Base-by-base conservation (phyloP, 1,284 basidiomycete genomes). In the Tylopilus sp. region DNA sequence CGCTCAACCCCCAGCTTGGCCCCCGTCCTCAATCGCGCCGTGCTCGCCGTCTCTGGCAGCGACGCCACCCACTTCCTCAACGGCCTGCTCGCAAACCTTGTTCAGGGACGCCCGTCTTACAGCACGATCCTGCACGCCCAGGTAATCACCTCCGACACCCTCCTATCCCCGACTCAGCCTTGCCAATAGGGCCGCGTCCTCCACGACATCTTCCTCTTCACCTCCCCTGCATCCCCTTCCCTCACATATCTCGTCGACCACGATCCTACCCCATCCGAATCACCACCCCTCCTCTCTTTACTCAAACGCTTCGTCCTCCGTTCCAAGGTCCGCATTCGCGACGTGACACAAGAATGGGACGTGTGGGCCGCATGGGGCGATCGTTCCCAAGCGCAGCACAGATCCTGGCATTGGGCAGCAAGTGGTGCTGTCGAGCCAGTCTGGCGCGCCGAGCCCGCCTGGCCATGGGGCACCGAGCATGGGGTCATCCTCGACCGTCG, bases 41-140 rank as follows among this genome's bases (percentile, higher is more conserved):
- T 97, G 13, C 69, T 97, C 19, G 82, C 88, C 38, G 71, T 97
- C 21, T 78, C 82, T 12, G 96, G 96, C 21, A 81, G 84, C 11
- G 91, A 98, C 55, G 85, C 90, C 3, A 70, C 82, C 19, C 85
- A 86, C 53, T 97, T 97, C 63, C 78, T 98, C 51, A 92, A 97
- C 65, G 96, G 96, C 16, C 72, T 97, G 39, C 77, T 95, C 40
- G 77, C 86, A 35, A 80, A 73, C 63, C 81, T 74, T 58, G 79
- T 87, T 43, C 78, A 71, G 3, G 67, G 69, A 25, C 69, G 73
- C 33, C 84, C 85, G 5, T 76, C 83, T 54, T 97, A 87, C 64
- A 84, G 88, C 25, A 83, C 85, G 0, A 86, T 98, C 61, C 73
- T 98, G 26, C 89, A 93, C 61, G 89, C 94, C 33, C 90, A 92